Conservation (phyloP, 495 filamentous ascomycete species). For the Rusavskia elegans region DNA sequence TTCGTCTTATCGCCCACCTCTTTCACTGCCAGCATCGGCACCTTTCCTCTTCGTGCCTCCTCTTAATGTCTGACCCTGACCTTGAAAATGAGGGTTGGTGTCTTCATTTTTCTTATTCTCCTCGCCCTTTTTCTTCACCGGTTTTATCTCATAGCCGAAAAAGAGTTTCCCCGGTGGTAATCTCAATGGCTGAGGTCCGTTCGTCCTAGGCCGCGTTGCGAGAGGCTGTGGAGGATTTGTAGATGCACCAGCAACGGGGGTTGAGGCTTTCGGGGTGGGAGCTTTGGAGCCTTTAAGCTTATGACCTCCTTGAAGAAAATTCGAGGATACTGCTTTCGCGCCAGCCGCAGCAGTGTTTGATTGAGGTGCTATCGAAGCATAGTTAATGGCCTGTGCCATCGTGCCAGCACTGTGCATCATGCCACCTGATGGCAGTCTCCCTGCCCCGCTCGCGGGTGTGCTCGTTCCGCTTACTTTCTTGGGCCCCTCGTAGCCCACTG, state of each 20-base stretch:
- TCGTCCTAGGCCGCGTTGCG: constrained; percentile 29
- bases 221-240: constrained; percentile 36
- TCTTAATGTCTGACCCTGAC: constrained; percentile 72
- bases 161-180: constrained; percentile 82
- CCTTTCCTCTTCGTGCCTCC: constrained; percentile 42
- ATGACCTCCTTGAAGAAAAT: constrained; percentile 63
- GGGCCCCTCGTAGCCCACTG: constrained; percentile 85
- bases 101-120: constrained; percentile 39
- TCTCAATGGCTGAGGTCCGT: constrained; percentile 76
- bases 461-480: constrained; percentile 41
- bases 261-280: constrained; percentile 65
- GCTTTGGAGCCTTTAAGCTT: constrained; percentile 63
- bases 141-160: constrained; percentile 86
- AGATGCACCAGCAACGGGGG: constrained; percentile 56
- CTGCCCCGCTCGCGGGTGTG: constrained; percentile 42
- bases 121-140: constrained; percentile 65
- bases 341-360: constrained; percentile 44
- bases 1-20: constrained; percentile 4
- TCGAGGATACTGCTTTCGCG: constrained; percentile 50
- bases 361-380: constrained; percentile 78
- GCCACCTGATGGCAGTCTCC: constrained; percentile 47
- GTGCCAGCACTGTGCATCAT: constrained; percentile 57
- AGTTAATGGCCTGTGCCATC: constrained; percentile 96
- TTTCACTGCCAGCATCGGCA: constrained; percentile 14
- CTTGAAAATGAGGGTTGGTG: constrained; percentile 60